Evolutionary conservation across 2,329 filamentous ascomycete species (phyloP).

Genomic region (Colletotrichum tropicale): DNA sequence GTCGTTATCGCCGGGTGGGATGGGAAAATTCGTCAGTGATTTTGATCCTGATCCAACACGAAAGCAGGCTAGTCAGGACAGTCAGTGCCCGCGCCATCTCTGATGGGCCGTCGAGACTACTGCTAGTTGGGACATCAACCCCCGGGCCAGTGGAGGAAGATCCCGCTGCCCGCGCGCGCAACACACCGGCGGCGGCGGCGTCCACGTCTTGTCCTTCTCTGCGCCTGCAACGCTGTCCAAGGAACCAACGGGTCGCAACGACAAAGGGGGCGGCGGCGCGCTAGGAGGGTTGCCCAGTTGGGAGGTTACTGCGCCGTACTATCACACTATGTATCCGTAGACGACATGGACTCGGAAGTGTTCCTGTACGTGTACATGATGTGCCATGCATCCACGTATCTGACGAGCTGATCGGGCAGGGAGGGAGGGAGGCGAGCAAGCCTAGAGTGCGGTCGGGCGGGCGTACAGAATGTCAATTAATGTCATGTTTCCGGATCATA

Average conservation of each 20-base stretch:
- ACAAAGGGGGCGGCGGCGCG: not conserved
- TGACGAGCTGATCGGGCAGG: not conserved
- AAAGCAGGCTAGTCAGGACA: constrained; percentile 1
- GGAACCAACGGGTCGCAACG: not conserved
- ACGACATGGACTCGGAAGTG: not conserved
- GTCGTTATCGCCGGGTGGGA: constrained; percentile 7
- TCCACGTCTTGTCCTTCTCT: not conserved
- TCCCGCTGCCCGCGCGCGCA: constrained; percentile 1
- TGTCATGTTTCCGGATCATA: not conserved
- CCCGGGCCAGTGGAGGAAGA: constrained; percentile 1
- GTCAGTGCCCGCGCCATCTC: not conserved
- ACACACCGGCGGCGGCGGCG: not conserved
- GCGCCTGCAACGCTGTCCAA: constrained; percentile 1
- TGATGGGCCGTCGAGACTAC: not conserved
- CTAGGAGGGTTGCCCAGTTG: not conserved
- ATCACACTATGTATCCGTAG: not conserved
- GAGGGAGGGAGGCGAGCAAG: not conserved
- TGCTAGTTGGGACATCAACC: not conserved
- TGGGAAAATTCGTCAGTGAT: not conserved
- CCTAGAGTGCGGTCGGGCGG: not conserved
- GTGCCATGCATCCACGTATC: not conserved
- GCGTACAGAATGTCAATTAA: not conserved
- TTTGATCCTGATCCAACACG: not conserved
- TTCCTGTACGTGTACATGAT: not conserved
- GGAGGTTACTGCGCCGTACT: not conserved